Conservation (phyloP, 2,329 filamentous ascomycete genomes). For the Hirsutella thompsonii region DNA sequence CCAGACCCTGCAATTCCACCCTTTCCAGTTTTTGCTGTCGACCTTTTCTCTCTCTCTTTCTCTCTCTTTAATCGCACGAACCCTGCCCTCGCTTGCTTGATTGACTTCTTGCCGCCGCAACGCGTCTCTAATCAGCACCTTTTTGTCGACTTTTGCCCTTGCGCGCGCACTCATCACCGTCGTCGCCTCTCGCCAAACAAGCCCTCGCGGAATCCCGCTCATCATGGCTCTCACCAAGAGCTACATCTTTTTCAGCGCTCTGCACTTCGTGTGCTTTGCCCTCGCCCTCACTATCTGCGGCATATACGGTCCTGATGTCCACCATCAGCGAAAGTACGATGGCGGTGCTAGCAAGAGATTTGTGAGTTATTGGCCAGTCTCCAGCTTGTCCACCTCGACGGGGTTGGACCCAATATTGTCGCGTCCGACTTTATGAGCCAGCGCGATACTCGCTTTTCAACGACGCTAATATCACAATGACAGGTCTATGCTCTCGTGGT, state of each 20-base stretch:
- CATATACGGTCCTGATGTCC: constrained; percentile 61
- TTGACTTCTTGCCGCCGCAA: too few species aligned
- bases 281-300: constrained; percentile 66
- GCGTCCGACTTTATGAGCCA: too few species aligned
- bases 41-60: too few species aligned
- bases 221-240: constrained; percentile 16
- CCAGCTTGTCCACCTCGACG: not conserved
- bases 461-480: not conserved
- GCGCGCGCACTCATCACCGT: constrained; percentile 2
- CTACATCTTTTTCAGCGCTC: constrained; percentile 41
- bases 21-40: too few species aligned
- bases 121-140: too few species aligned
- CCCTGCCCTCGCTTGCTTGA: too few species aligned
- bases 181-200: not conserved
- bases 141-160: too few species aligned
- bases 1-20: too few species aligned
- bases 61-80: too few species aligned
- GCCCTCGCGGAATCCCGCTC: not conserved
- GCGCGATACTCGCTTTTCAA: not conserved
- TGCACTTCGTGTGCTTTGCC: constrained; percentile 68
- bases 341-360: constrained; percentile 52
- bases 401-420: too few species aligned
- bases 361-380: constrained; percentile 29
- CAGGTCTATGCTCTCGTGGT: constrained; percentile 62
- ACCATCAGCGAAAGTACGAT: constrained; percentile 33